A percentile compares a stretch with the other conserved stretches of the same genome.
Conservation (phyloP, 1,284 basidiomycete species). For the Malassezia equina region DNA sequence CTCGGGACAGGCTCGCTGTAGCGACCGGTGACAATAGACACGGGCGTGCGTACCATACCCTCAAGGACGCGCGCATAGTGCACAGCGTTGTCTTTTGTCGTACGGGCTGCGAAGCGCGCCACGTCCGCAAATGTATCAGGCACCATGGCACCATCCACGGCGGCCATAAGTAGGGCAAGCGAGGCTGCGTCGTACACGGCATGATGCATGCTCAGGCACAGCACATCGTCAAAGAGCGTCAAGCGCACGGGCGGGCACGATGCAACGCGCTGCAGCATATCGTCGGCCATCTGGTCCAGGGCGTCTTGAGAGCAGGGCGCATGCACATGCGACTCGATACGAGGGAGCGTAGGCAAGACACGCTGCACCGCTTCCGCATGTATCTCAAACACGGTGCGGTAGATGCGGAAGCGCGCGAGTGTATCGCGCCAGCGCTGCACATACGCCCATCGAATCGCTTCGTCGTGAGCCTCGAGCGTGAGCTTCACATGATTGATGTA, state of each 20-base stretch:
- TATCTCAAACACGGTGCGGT: conserved; percentile 28
- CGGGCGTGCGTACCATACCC: conserved; percentile 22
- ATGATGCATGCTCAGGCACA: conserved; percentile 30
- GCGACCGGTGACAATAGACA: conserved; percentile 30
- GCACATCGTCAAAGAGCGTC: conserved; percentile 12
- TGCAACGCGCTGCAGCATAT: conserved; percentile 17
- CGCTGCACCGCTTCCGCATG: conserved; percentile 22
- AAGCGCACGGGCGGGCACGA: conserved; percentile 26
- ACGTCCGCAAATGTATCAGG: conserved; percentile 5
- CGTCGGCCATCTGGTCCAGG: conserved; percentile 17
- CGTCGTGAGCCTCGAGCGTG: conserved; percentile 9
- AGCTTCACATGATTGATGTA: conserved; percentile 30
- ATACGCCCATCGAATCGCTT: conserved; percentile 7
- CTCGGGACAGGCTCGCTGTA: conserved; percentile 8
- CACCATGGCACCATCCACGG: not conserved
- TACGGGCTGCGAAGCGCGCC: not conserved
- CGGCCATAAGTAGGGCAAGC: conserved; percentile 7
- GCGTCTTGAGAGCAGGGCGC: conserved; percentile 1
- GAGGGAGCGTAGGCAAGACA: conserved; percentile 11
- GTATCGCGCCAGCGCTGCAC: conserved; percentile 19
- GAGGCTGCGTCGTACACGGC: conserved; percentile 42
- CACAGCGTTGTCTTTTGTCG: conserved; percentile 3
- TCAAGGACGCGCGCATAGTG: conserved; percentile 28
- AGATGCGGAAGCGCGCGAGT: conserved; percentile 24
- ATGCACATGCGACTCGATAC: not conserved